A percentile compares a stretch with the other conserved stretches of the same genome.
phyloP scores from a whole-genome alignment of 495 filamentous ascomycete genomes.

The Lasiosphaeria miniovina region DNA sequence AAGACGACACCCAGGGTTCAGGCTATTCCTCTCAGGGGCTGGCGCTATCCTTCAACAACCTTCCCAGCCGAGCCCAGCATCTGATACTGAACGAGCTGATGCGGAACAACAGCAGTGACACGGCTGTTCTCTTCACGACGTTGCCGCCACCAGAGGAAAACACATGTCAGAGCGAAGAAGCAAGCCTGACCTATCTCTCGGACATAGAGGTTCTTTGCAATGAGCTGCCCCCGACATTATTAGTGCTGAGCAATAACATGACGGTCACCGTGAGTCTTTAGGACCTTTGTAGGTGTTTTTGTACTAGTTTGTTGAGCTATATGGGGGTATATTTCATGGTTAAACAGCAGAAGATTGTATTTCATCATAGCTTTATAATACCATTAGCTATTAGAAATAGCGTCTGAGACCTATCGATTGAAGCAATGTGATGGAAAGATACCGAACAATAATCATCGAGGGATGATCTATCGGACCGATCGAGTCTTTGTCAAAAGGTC shows the following conservation, averaged over 20 bases:
- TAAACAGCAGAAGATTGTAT: not conserved
- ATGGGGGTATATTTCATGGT: too few relatives aligned
- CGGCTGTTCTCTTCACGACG: slow-evolving; percentile 80
- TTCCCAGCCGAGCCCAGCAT: slow-evolving; percentile 79
- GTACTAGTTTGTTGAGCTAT: too few relatives aligned
- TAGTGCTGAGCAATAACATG: slow-evolving; percentile 90
- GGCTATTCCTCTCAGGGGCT: slow-evolving; percentile 60
- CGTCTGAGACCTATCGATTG: too few relatives aligned
- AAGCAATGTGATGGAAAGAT: too few relatives aligned
- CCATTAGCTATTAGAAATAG: too few relatives aligned
- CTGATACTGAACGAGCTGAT: slow-evolving; percentile 85
- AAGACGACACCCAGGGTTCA: slow-evolving; percentile 43
- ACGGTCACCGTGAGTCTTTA: slow-evolving; percentile 82
- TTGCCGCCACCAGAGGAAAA: slow-evolving; percentile 74
- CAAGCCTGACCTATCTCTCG: slow-evolving; percentile 67
- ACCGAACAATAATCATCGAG: too few relatives aligned
- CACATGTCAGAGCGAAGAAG: slow-evolving; percentile 64
- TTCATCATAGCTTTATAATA: not conserved
- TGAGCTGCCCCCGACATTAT: slow-evolving; percentile 62
- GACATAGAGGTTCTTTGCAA: slow-evolving; percentile 75
- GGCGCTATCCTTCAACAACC: slow-evolving; percentile 78
- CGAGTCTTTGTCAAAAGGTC: too few relatives aligned
- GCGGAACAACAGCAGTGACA: slow-evolving; percentile 62
- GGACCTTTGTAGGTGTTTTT: not conserved
- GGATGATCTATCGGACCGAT: too few relatives aligned